A percentile compares a stretch with the other conserved stretches of the same genome.
Evolutionary conservation across 2,329 filamentous ascomycete genomes (phyloP).

Genomic region (Emergomyces orientalis): DNA sequence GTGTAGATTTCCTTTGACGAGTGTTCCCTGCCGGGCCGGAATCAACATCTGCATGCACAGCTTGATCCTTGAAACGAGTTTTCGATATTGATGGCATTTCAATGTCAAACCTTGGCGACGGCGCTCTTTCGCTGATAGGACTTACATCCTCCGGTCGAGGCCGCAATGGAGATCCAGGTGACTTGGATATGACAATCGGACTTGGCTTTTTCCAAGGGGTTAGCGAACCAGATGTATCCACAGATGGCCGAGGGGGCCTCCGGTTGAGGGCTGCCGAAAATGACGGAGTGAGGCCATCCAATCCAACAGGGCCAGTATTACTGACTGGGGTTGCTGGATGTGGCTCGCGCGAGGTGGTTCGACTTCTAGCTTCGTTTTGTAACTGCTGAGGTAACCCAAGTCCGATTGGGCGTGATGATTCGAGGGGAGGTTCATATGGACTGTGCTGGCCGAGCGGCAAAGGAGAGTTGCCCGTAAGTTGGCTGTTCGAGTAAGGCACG

Average conservation of each 20-base stretch:
- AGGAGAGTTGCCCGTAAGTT: constrained; percentile 6
- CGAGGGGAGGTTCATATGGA: constrained; percentile 1
- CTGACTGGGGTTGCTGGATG: neutral
- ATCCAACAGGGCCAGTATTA: neutral
- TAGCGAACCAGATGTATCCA: constrained; percentile 32
- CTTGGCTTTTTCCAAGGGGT: constrained; percentile 37
- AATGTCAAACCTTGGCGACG: constrained; percentile 26
- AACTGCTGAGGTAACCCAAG: neutral
- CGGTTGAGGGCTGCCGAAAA: constrained; percentile 18
- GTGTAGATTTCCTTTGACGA: constrained; percentile 17
- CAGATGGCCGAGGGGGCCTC: constrained; percentile 26
- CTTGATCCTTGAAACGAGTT: neutral
- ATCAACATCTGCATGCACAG: constrained; percentile 1
- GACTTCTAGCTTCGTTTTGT: neutral
- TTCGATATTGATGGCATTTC: constrained; percentile 1
- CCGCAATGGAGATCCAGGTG: constrained; percentile 32
- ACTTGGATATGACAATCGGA: constrained; percentile 25
- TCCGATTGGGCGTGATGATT: neutral
- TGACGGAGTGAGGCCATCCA: neutral
- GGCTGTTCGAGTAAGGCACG: constrained; percentile 10
- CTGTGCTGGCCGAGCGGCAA: constrained; percentile 9
- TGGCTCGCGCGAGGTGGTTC: neutral
- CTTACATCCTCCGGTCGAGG: constrained; percentile 38
- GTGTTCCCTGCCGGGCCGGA: constrained; percentile 2
- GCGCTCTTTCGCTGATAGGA: constrained; percentile 36